Evolutionary conservation across 2,329 filamentous ascomycete species (phyloP).

Genomic region (Alternaria hordeiaustralica): DNA sequence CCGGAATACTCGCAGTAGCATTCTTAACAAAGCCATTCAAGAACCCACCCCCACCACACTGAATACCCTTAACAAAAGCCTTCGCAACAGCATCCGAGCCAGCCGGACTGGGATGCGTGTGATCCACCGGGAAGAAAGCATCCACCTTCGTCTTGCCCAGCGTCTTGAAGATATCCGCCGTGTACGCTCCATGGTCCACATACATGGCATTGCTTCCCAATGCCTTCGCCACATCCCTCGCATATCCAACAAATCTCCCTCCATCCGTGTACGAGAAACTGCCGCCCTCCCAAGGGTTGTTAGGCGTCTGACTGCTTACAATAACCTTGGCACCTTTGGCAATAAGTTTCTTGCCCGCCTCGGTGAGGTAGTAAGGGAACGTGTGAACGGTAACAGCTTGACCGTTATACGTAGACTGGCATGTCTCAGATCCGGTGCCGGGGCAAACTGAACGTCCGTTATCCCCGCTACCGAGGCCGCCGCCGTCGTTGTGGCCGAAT

Average conservation of each 20-base stretch:
- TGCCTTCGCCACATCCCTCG: conserved; percentile 53
- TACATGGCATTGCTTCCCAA: conserved; percentile 57
- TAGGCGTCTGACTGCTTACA: conserved; percentile 65
- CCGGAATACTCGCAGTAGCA: conserved; percentile 36
- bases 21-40: conserved; percentile 51
- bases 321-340: conserved; percentile 66
- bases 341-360: conserved; percentile 62
- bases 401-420: conserved; percentile 60
- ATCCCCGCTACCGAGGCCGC: conserved; percentile 60
- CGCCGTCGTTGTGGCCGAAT: conserved; percentile 76
- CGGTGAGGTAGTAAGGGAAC: conserved; percentile 65
- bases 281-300: conserved; percentile 68
- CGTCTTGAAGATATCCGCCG: conserved; percentile 60
- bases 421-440: conserved; percentile 62
- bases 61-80: conserved; percentile 65
- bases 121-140: conserved; percentile 63
- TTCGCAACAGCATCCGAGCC: conserved; percentile 64
- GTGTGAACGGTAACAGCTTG: conserved; percentile 64
- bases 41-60: conserved; percentile 56
- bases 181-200: conserved; percentile 67
- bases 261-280: conserved; percentile 54
- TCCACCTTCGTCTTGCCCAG: conserved; percentile 60
- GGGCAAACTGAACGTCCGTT: conserved; percentile 68
- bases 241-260: conserved; percentile 64
- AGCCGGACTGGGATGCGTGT: conserved; percentile 66